Evolutionary conservation across 495 filamentous ascomycete species (phyloP).

Genomic region (Penicillium cinerascens): DNA sequence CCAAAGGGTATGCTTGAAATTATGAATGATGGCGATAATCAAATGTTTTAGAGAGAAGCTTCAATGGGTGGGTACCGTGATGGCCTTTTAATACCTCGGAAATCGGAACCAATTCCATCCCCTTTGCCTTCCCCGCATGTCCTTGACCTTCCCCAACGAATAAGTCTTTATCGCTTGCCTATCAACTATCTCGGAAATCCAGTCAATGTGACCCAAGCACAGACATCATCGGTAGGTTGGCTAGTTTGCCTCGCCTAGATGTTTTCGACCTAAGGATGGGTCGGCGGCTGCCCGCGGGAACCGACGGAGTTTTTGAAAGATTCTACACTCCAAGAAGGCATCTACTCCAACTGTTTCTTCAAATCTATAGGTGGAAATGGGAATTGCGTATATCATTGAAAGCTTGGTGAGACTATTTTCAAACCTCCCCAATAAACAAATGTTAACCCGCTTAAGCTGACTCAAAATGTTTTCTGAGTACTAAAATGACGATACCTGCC

Average conservation of each 20-base stretch:
- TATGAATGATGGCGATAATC: too few species aligned
- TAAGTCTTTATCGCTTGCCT: not conserved
- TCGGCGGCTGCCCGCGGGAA: not conserved
- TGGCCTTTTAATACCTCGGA: not conserved
- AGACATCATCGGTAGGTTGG: not conserved
- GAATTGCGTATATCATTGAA: too few species aligned
- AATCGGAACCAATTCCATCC: not conserved
- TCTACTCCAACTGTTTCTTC: not conserved
- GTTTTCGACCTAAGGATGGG: too few species aligned
- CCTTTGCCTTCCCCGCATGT: not conserved
- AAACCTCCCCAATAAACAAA: too few species aligned
- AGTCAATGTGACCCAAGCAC: not conserved
- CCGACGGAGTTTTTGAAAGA: not conserved
- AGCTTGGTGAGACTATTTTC: too few species aligned
- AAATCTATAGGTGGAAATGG: not conserved
- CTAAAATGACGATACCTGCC: slow-evolving; percentile 16
- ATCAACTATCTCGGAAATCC: not conserved
- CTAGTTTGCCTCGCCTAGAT: too few species aligned
- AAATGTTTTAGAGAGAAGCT: not conserved
- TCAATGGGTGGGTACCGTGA: not conserved
- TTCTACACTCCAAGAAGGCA: not conserved
- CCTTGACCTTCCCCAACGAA: not conserved
- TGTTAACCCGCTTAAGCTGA: not conserved
- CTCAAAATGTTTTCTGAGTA: not conserved
- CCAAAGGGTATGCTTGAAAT: not conserved